These are phyloP conservation scores for Haplosporangium sp. DNA, from an alignment of 371 early-diverging fungal genomes.

Conservation along the genomic window DNA sequence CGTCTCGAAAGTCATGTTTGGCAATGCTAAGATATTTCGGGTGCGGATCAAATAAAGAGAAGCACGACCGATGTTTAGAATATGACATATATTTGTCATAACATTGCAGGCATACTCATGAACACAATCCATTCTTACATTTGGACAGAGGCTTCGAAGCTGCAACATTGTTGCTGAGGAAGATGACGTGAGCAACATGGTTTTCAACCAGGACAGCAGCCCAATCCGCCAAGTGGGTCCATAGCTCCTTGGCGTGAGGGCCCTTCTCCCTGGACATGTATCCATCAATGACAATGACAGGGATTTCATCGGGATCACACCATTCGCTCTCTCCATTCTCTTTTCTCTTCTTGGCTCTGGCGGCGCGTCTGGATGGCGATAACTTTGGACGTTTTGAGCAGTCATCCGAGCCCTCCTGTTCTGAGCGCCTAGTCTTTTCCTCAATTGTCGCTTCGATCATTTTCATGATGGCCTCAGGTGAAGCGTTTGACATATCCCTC, in stretches of 20 bases:
- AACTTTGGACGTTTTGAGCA: not conserved
- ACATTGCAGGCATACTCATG: not conserved
- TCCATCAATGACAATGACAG: constrained; percentile 89
- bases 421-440: constrained; percentile 55
- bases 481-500: constrained; percentile 21
- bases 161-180: constrained; percentile 81
- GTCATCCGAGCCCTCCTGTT: not conserved
- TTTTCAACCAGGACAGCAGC: constrained; percentile 77
- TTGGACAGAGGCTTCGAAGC: constrained; percentile 75
- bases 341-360: constrained; percentile 13
- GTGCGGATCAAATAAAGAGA: not conserved
- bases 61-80: not conserved
- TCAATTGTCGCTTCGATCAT: constrained; percentile 24
- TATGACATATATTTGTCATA: not conserved
- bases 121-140: too few relatives aligned
- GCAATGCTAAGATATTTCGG: constrained; percentile 63
- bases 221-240: constrained; percentile 82
- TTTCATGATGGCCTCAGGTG: constrained; percentile 41
- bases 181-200: constrained; percentile 89
- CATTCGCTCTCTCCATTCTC: constrained; percentile 28
- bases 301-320: constrained; percentile 66
- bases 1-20: constrained; percentile 77
- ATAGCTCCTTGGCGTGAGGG: constrained; percentile 61
- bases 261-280: constrained; percentile 80
- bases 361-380: constrained; percentile 1